Evolutionary conservation across 2,329 filamentous ascomycete species (phyloP).

Genomic region (Westerdykella aurantiaca): DNA sequence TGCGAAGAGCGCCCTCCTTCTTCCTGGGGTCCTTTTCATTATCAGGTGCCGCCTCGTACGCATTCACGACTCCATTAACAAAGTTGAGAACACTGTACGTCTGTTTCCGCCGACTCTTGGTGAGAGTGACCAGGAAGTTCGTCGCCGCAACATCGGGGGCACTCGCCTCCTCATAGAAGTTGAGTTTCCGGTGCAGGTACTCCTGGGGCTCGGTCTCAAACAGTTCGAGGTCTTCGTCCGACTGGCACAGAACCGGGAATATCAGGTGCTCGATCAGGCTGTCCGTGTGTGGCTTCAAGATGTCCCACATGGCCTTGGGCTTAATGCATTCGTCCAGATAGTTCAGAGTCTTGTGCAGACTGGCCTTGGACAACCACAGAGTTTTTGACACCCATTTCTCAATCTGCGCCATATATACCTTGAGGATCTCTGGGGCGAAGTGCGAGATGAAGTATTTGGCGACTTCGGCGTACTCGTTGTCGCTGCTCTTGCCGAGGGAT

Average conservation of each 20-base stretch:
- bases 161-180: constrained; percentile 96
- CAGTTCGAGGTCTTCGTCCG: constrained; percentile 84
- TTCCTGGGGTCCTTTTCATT: constrained; percentile 89
- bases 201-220: constrained; percentile 94
- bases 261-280: constrained; percentile 90
- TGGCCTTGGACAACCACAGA: constrained; percentile 89
- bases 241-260: constrained; percentile 91
- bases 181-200: constrained; percentile 93
- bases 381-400: constrained; percentile 97
- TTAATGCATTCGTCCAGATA: constrained; percentile 97
- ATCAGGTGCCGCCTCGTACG: constrained; percentile 77
- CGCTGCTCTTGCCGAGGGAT: constrained; percentile 66
- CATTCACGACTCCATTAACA: constrained; percentile 89
- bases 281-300: constrained; percentile 88
- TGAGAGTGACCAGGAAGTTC: constrained; percentile 91
- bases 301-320: constrained; percentile 93
- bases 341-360: constrained; percentile 85
- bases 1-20: constrained; percentile 92
- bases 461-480: constrained; percentile 70
- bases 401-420: constrained; percentile 88
- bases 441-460: constrained; percentile 86
- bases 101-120: constrained; percentile 90
- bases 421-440: constrained; percentile 92
- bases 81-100: constrained; percentile 93
- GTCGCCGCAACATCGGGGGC: constrained; percentile 92